Evolutionary conservation across 257 asterid species (phyloP), one percentile per base, ranked within the genome.

Genomic region (Pogostemon cablin): DNA sequence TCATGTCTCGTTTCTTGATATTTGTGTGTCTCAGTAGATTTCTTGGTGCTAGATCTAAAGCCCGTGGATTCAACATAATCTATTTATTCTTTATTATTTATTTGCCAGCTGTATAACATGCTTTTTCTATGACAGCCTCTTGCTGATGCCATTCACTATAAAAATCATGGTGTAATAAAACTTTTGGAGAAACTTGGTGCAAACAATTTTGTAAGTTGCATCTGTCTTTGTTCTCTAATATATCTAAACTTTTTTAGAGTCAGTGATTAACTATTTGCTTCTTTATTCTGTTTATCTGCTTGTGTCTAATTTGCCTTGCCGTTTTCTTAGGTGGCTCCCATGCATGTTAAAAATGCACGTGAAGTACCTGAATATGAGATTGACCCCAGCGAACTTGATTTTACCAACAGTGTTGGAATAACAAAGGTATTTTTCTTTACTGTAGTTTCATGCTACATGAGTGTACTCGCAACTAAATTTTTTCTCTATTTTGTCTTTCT

Each of bases 341-440:
- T 91, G 97, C 96, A 87, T 59, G 97, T 91, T 44, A 68, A 81
- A 50, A 86, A 83, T 81, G 82, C 79, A 43, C 89, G 88, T 55
- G 86, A 93, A 52, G 95, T 93, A 43, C 99, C 99, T 63, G 97
- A 93, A 64, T 93, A 93, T 42, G 99, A 93, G 87, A 93, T 91
- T 74, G 78, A 77, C 74, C 91, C 96, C 38, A 65, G 44, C 41
- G 97, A 93, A 77, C 86, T 93, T 78, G 97, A 93, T 84, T 93
- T 93, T 74, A 83, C 96, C 35, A 72, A 74, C 84, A 82, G 95
- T 61, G 60, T 87, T 73, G 84, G 81, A 69, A 67, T 91, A 81
- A 83, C 93, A 49, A 91, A 91, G 97, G 99, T 93, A 78, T 38
- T 63, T 56, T 34, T 7, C 9, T 41, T 34, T 15, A 25, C 67